phyloP scores from a whole-genome alignment of 2,329 filamentous ascomycete genomes.

The Fusarium kyushuense region DNA sequence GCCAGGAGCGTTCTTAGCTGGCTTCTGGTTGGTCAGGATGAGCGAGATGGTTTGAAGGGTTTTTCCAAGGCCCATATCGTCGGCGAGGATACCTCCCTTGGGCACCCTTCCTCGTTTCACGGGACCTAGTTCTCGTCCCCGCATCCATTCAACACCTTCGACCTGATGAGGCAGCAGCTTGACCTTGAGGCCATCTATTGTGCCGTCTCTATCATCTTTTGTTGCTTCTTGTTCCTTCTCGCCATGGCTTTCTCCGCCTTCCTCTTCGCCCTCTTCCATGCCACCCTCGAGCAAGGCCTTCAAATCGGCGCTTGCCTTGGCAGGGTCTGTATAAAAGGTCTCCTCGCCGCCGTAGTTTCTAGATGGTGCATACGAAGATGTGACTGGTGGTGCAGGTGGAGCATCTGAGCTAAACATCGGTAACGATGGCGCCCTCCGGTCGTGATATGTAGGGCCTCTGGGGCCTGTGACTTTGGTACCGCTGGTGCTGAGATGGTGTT shows the following conservation, averaged over 20 bases:
- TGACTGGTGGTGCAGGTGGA: slow-evolving; percentile 21
- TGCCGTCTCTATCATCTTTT: slow-evolving; percentile 60
- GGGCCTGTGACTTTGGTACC: slow-evolving; percentile 62
- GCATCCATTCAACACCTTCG: slow-evolving; percentile 96
- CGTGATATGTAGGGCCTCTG: slow-evolving; percentile 59
- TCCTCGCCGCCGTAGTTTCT: slow-evolving; percentile 56
- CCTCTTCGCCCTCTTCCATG: slow-evolving; percentile 76
- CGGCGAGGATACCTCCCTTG: slow-evolving; percentile 93
- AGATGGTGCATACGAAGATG: slow-evolving; percentile 20
- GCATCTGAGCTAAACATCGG: slow-evolving; percentile 62
- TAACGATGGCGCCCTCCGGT: slow-evolving; percentile 61
- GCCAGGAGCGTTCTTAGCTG: slow-evolving; percentile 65
- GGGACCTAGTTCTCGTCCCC: slow-evolving; percentile 86
- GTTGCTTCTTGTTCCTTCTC: slow-evolving; percentile 43
- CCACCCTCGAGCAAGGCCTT: slow-evolving; percentile 86
- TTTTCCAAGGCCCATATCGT: slow-evolving; percentile 98
- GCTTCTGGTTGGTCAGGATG: slow-evolving; percentile 84
- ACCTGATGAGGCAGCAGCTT: slow-evolving; percentile 94
- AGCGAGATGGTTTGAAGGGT: slow-evolving; percentile 93
- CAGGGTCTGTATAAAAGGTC: slow-evolving; percentile 75
- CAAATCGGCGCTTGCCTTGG: slow-evolving; percentile 79
- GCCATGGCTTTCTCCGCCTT: slow-evolving; percentile 50
- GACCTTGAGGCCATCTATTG: slow-evolving; percentile 83
- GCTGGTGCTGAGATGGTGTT: slow-evolving; percentile 62
- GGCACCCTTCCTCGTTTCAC: slow-evolving; percentile 85